phyloP scores from a whole-genome alignment of 2,329 filamentous ascomycete species.

The Alternaria gaisen region DNA sequence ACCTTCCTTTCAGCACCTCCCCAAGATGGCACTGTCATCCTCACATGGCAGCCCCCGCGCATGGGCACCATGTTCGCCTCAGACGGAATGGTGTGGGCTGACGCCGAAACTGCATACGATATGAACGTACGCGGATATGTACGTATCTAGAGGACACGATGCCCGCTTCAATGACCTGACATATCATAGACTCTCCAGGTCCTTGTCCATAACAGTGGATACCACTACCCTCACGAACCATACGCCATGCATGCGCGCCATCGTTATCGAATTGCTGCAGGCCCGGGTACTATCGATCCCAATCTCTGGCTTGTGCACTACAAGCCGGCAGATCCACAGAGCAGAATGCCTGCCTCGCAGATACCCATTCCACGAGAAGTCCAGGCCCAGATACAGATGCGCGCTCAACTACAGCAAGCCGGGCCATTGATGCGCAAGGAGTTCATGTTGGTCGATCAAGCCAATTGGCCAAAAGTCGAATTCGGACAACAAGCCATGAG shows the following conservation, averaged over 20 bases:
- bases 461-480: conserved; percentile 87
- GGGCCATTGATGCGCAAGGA: conserved; percentile 86
- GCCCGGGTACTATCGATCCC: conserved; percentile 76
- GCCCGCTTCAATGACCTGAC: conserved; percentile 6
- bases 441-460: conserved; percentile 90
- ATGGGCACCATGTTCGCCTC: conserved; percentile 80
- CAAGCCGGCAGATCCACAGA: conserved; percentile 75
- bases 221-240: conserved; percentile 74
- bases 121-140: conserved; percentile 77
- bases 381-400: conserved; percentile 68
- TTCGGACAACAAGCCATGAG: conserved; percentile 61
- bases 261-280: conserved; percentile 83
- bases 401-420: conserved; percentile 70
- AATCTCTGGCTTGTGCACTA: conserved; percentile 94
- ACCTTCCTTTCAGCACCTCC: conserved; percentile 83
- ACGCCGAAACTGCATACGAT: conserved; percentile 78
- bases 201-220: conserved; percentile 82
- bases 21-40: conserved; percentile 78
- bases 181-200: conserved; percentile 84
- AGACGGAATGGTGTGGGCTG: conserved; percentile 92
- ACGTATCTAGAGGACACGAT: conserved; percentile 34
- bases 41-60: conserved; percentile 84
- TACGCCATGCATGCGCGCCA: conserved; percentile 79
- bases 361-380: conserved; percentile 69
- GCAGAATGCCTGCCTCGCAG: conserved; percentile 74